Percentiles rank a stretch among this genome's conserved stretches.
These are phyloP conservation scores for Dicorynia guianensis DNA, from an alignment of 306 rosid genomes.

Conservation along the genomic window DNA sequence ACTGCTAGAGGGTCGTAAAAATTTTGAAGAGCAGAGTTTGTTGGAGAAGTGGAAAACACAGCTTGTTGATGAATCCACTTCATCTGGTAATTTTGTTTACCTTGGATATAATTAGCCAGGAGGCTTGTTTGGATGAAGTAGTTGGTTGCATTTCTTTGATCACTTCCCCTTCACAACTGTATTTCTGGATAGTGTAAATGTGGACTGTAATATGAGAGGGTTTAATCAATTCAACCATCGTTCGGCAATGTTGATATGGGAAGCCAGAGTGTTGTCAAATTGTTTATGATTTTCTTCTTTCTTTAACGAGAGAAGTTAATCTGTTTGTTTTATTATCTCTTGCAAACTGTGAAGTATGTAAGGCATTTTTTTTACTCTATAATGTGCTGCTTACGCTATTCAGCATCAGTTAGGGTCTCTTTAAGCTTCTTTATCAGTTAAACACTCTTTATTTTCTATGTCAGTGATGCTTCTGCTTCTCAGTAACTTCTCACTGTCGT, in stretches of 20 bases:
- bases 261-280: background rate
- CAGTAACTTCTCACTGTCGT: conserved; percentile 3
- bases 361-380: background rate
- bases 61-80: conserved; percentile 49
- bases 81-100: conserved; percentile 57
- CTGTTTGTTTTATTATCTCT: background rate
- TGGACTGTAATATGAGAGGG: background rate
- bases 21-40: conserved; percentile 77
- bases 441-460: background rate
- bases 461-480: conserved; percentile 23
- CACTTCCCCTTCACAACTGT: conserved; percentile 2
- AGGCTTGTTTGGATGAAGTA: conserved; percentile 11
- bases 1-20: conserved; percentile 72
- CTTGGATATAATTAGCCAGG: background rate
- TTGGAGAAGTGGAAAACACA: conserved; percentile 47
- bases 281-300: background rate
- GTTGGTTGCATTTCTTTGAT: conserved; percentile 1
- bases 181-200: background rate
- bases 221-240: background rate
- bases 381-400: background rate
- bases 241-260: background rate
- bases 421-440: background rate
- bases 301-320: background rate
- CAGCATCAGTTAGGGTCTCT: background rate
- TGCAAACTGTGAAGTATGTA: conserved; percentile 13